Evolutionary conservation across 1,139 yeast species (phyloP).

Genomic region (Dujonia santamariae): DNA sequence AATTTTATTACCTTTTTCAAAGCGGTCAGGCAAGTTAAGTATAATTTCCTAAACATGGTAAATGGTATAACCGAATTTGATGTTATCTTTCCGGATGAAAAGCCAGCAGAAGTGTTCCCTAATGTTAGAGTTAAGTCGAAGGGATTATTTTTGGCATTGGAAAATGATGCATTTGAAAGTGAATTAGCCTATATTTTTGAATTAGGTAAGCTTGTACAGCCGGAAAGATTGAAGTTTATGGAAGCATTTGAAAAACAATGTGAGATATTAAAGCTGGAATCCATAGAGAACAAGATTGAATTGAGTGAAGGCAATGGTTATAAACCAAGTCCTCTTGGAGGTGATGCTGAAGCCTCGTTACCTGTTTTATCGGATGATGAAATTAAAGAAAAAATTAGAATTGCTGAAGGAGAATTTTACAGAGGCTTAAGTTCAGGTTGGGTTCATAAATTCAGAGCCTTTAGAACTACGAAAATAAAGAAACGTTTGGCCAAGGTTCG

Average conservation of each 20-base stretch:
- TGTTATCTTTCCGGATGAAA: constrained; percentile 32
- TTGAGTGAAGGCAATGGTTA: constrained; percentile 1
- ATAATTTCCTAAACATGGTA: constrained; percentile 45
- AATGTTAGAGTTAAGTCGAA: constrained; percentile 27
- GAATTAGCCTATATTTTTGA: constrained; percentile 38
- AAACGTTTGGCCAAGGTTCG: constrained; percentile 26
- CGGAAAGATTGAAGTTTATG: constrained; percentile 26
- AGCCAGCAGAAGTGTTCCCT: constrained; percentile 29
- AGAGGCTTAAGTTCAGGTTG: constrained; percentile 65
- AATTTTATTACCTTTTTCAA: constrained; percentile 61
- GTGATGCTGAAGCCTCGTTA: neutral
- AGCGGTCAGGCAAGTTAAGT: constrained; percentile 51
- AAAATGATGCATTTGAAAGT: constrained; percentile 43
- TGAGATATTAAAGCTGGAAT: constrained; percentile 10
- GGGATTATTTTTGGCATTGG: constrained; percentile 35
- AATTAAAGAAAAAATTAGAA: constrained; percentile 26
- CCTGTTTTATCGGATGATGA: constrained; percentile 15
- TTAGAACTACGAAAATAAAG: constrained; percentile 21
- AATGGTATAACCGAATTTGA: constrained; percentile 36
- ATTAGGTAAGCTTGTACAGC: constrained; percentile 37
- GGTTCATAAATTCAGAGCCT: constrained; percentile 44
- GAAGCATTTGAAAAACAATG: constrained; percentile 30
- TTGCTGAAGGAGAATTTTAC: constrained; percentile 36
- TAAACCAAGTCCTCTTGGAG: constrained; percentile 3
- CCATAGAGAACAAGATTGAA: constrained; percentile 6